Base-by-base conservation (phyloP, 1,139 yeast species). In the Hansenula lynferdii region DNA sequence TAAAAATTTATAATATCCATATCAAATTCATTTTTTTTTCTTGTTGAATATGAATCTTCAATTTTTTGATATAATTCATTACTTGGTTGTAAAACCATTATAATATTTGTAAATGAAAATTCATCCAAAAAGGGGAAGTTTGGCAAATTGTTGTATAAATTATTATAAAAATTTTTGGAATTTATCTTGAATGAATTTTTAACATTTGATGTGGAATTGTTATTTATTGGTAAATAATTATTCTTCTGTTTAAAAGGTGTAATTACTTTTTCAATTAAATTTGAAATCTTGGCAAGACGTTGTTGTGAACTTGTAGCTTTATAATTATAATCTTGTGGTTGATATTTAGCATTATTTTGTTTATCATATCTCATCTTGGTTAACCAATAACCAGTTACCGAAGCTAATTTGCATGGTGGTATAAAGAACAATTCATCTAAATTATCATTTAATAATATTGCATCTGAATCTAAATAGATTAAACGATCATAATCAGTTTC, bases 341-440 rank as follows among this genome's bases (percentile, higher is more conserved):
- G 20, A 20, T 31, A 31, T 30, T 31, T 19, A 5, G 19, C 16
- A 15, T 22, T 14, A 17, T 24, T 24, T 18, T 18, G 23, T 12
- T n/a, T 18, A 8, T 9, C 21, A 32, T 25, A 30, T 22, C 33
- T 32, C 8, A 21, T 29, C 20, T 34, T 16, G 6, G 36, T 33
- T 28, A 44, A 28, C 40, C 58, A 46, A 39, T 62, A 64, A 18
- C 58, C 54, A 3, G 59, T 31, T 4, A 67, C 60, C 37, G 58
- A 41, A 1, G 65, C 62, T 14, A 64, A 39, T 36, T 53, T 43
- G 8, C 56, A 50, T 3, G 57, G 59, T 8, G 75, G 75, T 14
- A 69, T 34, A 38, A 70, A 67, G 45, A 72, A 72, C 28, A 72
- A 45, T 38, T 70, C 72, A 53, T 72, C 78, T 51, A 72, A 43